Conservation (phyloP, 257 asterid genomes). For the Forsythia viridissima region DNA sequence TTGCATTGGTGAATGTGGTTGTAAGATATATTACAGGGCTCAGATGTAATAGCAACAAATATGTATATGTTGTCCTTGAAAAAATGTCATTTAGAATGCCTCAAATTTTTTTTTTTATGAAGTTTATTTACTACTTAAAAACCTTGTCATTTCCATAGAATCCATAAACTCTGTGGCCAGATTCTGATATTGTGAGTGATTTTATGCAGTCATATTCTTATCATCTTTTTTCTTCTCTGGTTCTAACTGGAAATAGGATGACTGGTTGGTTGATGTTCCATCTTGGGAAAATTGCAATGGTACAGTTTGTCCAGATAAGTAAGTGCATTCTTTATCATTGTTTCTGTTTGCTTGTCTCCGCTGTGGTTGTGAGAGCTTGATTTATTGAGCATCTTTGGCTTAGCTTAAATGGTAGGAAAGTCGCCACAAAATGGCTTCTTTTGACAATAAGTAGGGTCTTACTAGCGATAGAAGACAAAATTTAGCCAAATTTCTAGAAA, state of each 20-base stretch:
- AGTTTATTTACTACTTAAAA: not conserved
- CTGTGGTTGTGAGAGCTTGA: not conserved
- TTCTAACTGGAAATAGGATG: conserved; percentile 44
- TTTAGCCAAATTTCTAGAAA: too few relatives aligned
- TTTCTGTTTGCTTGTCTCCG: not conserved
- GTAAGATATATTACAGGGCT: conserved; percentile 1
- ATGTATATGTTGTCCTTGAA: conserved; percentile 2
- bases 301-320: conserved; percentile 85
- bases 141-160: not conserved
- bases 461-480: too few relatives aligned
- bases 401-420: too few relatives aligned
- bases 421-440: too few relatives aligned
- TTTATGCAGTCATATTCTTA: conserved; percentile 15
- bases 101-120: not conserved
- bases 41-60: not conserved
- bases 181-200: conserved; percentile 2
- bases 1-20: conserved; percentile 9
- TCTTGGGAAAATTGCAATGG: conserved; percentile 55
- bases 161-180: not conserved
- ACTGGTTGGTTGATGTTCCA: conserved; percentile 38
- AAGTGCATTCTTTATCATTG: conserved; percentile 30
- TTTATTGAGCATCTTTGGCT: not conserved
- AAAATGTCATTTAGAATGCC: not conserved
- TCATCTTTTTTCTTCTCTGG: conserved; percentile 12
- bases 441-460: too few relatives aligned